Evolutionary conservation across 2,329 filamentous ascomycete species (phyloP).

Genomic region (Pseudopithomyces chartarum): DNA sequence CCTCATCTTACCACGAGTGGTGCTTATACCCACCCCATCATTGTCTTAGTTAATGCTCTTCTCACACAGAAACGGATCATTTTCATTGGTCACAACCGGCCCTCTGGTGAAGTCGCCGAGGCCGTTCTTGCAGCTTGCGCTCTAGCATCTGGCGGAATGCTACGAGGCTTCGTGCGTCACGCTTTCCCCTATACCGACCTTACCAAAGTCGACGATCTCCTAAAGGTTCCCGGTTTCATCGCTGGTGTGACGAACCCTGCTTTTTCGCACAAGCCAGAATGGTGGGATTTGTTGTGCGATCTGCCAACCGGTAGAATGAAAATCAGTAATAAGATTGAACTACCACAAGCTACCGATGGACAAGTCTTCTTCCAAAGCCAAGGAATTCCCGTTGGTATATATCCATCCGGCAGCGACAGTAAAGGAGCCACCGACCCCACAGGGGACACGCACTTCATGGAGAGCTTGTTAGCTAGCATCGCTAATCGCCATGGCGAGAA

Average conservation of each 20-base stretch:
- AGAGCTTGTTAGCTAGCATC: conserved; percentile 81
- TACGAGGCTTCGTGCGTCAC: conserved; percentile 92
- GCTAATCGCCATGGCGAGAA: conserved; percentile 82
- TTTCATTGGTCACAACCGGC: conserved; percentile 92
- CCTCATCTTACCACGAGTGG: conserved; percentile 93
- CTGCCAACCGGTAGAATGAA: conserved; percentile 90
- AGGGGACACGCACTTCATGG: conserved; percentile 88
- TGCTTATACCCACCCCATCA: conserved; percentile 87
- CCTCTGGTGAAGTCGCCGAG: conserved; percentile 94
- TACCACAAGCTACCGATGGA: conserved; percentile 81
- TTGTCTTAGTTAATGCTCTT: conserved; percentile 91
- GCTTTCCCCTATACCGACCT: conserved; percentile 98
- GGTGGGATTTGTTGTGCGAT: conserved; percentile 98
- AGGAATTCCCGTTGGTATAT: conserved; percentile 34
- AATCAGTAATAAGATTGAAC: conserved; percentile 87
- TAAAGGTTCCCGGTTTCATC: conserved; percentile 96
- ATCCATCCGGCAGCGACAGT: conserved; percentile 31
- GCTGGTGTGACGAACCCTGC: conserved; percentile 97
- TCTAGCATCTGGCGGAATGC: conserved; percentile 86
- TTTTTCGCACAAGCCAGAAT: conserved; percentile 92
- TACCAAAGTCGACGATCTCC: conserved; percentile 93
- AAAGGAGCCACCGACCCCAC: conserved; percentile 67
- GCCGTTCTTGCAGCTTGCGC: conserved; percentile 98
- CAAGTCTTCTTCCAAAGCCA: conserved; percentile 85
- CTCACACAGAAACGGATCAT: conserved; percentile 96